Base-by-base conservation (phyloP, 495 filamentous ascomycete species). In the Cudoniella acicularis region DNA sequence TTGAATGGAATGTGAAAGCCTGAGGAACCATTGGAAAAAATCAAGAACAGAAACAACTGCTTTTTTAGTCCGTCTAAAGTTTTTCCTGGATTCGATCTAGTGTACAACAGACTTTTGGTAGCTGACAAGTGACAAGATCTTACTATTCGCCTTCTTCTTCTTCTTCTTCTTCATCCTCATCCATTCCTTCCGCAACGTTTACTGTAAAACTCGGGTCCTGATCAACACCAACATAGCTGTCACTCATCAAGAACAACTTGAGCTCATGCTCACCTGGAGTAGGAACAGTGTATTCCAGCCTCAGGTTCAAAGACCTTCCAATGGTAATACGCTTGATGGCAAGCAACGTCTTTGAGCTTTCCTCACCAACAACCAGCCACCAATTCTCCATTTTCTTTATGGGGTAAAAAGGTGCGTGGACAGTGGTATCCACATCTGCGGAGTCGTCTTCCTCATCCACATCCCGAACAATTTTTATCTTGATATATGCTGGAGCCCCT, bases 201-300 rank as follows among this genome's bases (percentile, higher is more conserved):
- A 98, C 86, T 48, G 80, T 86, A 69, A 99, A 96, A 1, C 83
- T 83, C 30, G 92, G 94, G 54, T 94, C 94, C 70, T 98, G 94
- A 76, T 99, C 94, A 45, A 99, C 92, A 6, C 95, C 95, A 17
- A 96, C 83, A 72, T 97, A 99, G 72, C 91, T 96, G 73, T 99
- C 94, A 70, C 94, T 90, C 91, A 99, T 96, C 71, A 98, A 77
- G 73, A 89, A 96, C 55, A 97, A 77, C 67, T 90, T 96, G 68
- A 99, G 73, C 54, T 95, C 85, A 73, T 96, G 89, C 64, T 90
- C 80, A 26, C 94, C 94, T 52, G 88, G 82, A 36, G 85, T 86
- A 23, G 90, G 92, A 57, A 97, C 87, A 6, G 90, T 87, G 75
- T 89, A 96, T 73, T 97, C 92, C 52, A 99, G 75, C 68, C 82